A percentile compares a stretch with the other conserved stretches of the same genome.
Conservation (phyloP, 192 early-diverging fungal species). For the Gaertneriomyces semiglobifer region DNA sequence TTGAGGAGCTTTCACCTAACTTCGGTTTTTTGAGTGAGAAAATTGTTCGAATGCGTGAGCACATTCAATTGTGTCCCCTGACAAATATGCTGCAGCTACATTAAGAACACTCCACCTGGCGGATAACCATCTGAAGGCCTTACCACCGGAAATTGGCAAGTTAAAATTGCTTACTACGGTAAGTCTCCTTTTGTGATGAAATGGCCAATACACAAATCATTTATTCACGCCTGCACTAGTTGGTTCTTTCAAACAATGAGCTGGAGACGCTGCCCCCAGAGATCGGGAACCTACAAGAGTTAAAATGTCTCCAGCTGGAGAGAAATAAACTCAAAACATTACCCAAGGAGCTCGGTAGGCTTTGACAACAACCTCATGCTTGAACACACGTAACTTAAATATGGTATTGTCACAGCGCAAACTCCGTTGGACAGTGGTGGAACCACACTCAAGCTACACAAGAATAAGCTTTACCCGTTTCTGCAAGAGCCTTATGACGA, state of each 20-base stretch:
- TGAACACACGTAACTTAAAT: background rate
- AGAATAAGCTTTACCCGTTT: conserved; percentile 27
- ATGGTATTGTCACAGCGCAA: conserved; percentile 1
- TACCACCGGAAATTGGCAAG: conserved; percentile 43
- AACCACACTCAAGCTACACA: conserved; percentile 11
- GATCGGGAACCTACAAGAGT: conserved; percentile 22
- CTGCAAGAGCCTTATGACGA: conserved; percentile 28
- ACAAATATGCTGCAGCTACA: conserved; percentile 19
- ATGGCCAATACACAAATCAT: background rate
- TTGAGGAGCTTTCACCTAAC: conserved; percentile 38
- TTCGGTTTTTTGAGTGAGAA: conserved; percentile 41
- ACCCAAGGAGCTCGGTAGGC: conserved; percentile 25
- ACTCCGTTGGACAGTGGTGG: conserved; percentile 10
- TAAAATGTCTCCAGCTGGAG: conserved; percentile 19
- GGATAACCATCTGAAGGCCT: conserved; percentile 34
- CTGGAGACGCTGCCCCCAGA: conserved; percentile 31
- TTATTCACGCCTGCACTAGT: conserved; percentile 8
- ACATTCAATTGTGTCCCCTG: background rate
- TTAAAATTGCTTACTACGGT: conserved; percentile 34
- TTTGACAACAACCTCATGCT: background rate
- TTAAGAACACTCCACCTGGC: conserved; percentile 37
- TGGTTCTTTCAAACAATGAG: conserved; percentile 35
- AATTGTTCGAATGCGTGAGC: background rate
- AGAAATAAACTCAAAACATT: conserved; percentile 41
- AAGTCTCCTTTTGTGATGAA: background rate